Evolutionary conservation across 2,329 filamentous ascomycete species (phyloP).

Genomic region (Cytospora piceicola): DNA sequence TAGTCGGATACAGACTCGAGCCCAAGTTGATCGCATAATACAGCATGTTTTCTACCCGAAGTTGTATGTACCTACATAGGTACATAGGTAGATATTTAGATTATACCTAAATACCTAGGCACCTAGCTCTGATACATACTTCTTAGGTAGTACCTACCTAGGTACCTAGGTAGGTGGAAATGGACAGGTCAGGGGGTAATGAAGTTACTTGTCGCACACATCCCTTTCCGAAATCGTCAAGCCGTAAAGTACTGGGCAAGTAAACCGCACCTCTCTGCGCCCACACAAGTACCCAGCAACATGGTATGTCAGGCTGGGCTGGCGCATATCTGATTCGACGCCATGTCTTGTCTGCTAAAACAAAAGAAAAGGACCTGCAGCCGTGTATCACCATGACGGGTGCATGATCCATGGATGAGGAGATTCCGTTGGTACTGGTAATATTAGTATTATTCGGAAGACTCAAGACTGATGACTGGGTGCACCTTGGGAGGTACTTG

Average conservation of each 20-base stretch:
- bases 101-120: too few species aligned
- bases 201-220: not conserved
- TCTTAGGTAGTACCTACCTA: too few species aligned
- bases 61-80: not conserved
- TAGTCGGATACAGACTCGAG: not conserved
- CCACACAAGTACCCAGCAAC: not conserved
- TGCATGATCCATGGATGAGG: not conserved
- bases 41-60: not conserved
- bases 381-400: not conserved
- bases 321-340: slow-evolving; percentile 9
- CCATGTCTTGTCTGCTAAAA: slow-evolving; percentile 10
- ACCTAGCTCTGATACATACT: too few species aligned
- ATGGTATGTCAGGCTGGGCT: not conserved
- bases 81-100: too few species aligned
- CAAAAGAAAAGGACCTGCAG: not conserved
- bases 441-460: not conserved
- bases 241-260: not conserved
- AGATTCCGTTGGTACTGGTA: not conserved
- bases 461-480: too few species aligned
- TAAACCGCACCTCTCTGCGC: too few species aligned
- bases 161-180: not conserved
- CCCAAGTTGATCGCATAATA: not conserved
- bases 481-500: too few species aligned
- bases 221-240: not conserved
- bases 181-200: not conserved